Conservation (phyloP, 768 basidiomycete genomes). For the Russula lepida region DNA sequence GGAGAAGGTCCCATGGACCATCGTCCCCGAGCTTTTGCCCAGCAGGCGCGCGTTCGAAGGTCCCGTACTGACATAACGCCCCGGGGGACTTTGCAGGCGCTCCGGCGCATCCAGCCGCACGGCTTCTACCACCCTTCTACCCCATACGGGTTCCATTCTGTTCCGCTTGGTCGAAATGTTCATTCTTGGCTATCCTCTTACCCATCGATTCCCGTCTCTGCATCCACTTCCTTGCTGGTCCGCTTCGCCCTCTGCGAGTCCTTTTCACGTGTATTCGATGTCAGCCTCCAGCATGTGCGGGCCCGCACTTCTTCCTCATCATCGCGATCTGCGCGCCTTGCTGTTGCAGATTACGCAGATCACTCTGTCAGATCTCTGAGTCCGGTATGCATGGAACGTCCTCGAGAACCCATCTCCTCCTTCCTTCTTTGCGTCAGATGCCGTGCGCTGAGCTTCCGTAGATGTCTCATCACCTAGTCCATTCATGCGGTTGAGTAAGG, state of each 20-base stretch:
- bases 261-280: slow-evolving; percentile 7
- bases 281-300: slow-evolving; percentile 14
- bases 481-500: slow-evolving; percentile 1
- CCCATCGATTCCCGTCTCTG: background rate
- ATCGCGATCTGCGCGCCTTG: slow-evolving; percentile 10
- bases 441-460: background rate
- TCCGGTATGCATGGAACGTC: slow-evolving; percentile 2
- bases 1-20: slow-evolving; percentile 9
- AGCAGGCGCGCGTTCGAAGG: slow-evolving; percentile 1
- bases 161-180: slow-evolving; percentile 1
- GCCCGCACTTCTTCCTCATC: slow-evolving; percentile 11
- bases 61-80: background rate
- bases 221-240: background rate
- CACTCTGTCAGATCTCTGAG: background rate
- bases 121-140: slow-evolving; percentile 3
- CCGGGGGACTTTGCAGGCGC: slow-evolving; percentile 5
- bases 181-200: background rate
- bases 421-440: background rate
- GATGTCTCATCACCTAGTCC: background rate
- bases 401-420: background rate
- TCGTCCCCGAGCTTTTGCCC: background rate
- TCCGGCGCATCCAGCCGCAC: background rate
- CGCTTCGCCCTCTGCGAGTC: slow-evolving; percentile 1
- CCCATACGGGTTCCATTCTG: slow-evolving; percentile 11
- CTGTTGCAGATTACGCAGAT: slow-evolving; percentile 16